phyloP scores from a whole-genome alignment of 352 stramenopile genomes.

The Phytopythium aichiense region DNA sequence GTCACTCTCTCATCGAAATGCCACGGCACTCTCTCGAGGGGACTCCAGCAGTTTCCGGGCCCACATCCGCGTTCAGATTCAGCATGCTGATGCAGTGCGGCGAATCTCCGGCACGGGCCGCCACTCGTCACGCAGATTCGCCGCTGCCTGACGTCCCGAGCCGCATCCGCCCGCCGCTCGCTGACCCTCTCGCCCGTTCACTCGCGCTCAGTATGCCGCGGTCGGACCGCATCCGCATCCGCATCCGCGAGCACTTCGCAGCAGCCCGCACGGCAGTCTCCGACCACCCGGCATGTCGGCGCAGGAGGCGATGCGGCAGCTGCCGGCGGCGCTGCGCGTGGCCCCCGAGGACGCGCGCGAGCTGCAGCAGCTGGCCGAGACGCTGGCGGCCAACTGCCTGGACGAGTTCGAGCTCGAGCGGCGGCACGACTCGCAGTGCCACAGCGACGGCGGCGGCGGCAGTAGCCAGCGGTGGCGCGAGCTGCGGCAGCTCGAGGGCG shows the following conservation, averaged over 20 bases:
- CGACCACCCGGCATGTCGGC: not conserved
- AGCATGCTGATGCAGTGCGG: not conserved
- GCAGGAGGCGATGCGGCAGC: slow-evolving; percentile 7
- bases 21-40: not conserved
- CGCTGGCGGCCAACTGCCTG: slow-evolving; percentile 16
- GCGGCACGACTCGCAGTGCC: slow-evolving; percentile 5
- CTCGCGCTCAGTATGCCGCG: not conserved
- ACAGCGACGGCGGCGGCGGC: not conserved
- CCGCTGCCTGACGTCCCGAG: not conserved
- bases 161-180: no score
- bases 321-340: slow-evolving; percentile 16
- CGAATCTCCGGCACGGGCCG: not conserved
- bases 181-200: not conserved
- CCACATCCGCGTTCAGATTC: not conserved
- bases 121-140: not conserved
- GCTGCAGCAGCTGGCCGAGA: slow-evolving; percentile 15
- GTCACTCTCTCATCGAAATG: no score
- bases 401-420: slow-evolving; percentile 16
- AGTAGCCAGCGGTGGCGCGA: slow-evolving; percentile 16
- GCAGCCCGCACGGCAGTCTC: no score
- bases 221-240: no score
- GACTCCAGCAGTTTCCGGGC: not conserved
- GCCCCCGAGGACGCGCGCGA: slow-evolving; percentile 13
- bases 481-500: slow-evolving; percentile 21
- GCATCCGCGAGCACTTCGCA: no score